phyloP scores from a whole-genome alignment of 2,329 filamentous ascomycete genomes.

The Colletotrichum siamense region DNA sequence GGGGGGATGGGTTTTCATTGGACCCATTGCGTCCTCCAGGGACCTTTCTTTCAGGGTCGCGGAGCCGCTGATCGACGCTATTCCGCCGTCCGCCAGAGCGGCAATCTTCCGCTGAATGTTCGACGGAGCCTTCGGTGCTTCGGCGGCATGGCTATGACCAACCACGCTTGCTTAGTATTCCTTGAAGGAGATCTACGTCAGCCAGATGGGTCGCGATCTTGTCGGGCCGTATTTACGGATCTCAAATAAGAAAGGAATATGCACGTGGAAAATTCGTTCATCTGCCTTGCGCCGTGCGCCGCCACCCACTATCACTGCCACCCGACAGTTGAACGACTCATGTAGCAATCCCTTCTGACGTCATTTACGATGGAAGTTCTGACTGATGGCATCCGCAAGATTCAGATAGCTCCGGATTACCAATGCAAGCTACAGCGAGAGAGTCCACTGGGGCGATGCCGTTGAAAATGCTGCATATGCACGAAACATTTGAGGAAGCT shows the following conservation, averaged over 20 bases:
- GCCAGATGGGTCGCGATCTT: background rate
- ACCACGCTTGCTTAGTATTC: background rate
- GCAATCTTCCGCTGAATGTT: background rate
- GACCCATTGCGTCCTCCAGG: background rate
- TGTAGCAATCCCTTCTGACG: background rate
- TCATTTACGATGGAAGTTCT: background rate
- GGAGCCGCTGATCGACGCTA: conserved; percentile 14
- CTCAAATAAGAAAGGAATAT: background rate
- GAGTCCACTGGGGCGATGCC: background rate
- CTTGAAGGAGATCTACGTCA: conserved; percentile 2
- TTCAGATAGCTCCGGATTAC: background rate
- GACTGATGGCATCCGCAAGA: background rate
- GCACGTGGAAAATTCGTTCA: background rate
- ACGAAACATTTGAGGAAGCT: background rate
- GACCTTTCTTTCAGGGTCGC: background rate
- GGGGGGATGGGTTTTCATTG: background rate
- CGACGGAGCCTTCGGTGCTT: background rate
- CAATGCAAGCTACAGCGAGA: background rate
- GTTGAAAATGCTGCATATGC: background rate
- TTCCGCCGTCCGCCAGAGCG: background rate
- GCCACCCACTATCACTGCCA: background rate
- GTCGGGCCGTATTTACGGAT: background rate
- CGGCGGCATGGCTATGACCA: background rate
- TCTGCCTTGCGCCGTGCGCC: background rate
- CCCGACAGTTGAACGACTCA: conserved; percentile 4